A percentile compares a stretch with the other conserved stretches of the same genome.
These are phyloP conservation scores for Penicillium verrucosum DNA, from an alignment of 2,329 filamentous ascomycete genomes.

Conservation along the genomic window DNA sequence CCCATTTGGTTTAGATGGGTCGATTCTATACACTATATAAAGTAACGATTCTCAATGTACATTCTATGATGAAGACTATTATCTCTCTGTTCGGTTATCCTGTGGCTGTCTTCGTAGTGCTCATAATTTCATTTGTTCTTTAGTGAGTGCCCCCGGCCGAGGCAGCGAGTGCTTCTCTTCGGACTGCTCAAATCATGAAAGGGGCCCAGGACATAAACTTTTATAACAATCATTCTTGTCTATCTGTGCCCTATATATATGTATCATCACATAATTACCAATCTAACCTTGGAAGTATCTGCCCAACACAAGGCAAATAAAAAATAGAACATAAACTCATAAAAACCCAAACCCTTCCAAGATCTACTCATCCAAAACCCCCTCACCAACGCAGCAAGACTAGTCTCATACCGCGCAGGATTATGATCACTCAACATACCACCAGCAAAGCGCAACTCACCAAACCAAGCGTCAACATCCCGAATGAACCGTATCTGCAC, in stretches of 20 bases:
- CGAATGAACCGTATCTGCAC: slow-evolving; percentile 68
- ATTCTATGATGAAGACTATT: slow-evolving; percentile 11
- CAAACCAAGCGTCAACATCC: slow-evolving; percentile 67
- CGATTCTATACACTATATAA: slow-evolving; percentile 8
- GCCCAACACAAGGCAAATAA: background rate
- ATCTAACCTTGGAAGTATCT: background rate
- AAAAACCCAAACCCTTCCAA: background rate
- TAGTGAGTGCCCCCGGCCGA: background rate
- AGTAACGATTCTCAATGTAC: slow-evolving; percentile 20
- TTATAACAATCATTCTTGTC: background rate
- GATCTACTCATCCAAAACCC: slow-evolving; percentile 41
- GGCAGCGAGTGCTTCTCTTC: background rate
- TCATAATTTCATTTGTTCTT: no score
- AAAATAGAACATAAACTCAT: background rate
- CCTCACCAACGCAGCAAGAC: slow-evolving; percentile 58
- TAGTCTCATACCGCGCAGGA: slow-evolving; percentile 69
- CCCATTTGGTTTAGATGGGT: slow-evolving; percentile 12
- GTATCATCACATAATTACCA: background rate
- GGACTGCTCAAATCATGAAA: background rate
- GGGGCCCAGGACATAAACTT: no score
- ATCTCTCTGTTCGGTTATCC: background rate
- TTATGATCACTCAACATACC: slow-evolving; percentile 75
- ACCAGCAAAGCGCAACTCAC: slow-evolving; percentile 67
- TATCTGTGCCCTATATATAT: background rate
- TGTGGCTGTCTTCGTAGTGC: background rate